Conservation (phyloP, 345 rosid genomes). For the Tarenaya hassleriana region DNA sequence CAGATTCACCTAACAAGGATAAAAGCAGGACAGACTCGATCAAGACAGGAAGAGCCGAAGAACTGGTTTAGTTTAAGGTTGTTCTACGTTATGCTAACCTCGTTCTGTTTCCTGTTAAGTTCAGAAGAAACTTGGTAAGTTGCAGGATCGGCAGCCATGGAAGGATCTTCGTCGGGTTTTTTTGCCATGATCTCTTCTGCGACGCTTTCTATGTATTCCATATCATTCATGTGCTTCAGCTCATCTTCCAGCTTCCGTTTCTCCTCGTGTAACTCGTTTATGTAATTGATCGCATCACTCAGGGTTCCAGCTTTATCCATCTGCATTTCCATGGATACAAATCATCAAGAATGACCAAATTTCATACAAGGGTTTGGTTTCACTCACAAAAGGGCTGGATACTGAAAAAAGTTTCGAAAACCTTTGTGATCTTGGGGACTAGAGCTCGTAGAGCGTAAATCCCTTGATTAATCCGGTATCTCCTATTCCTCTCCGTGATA, state of each 20-base stretch:
- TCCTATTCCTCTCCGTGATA: conserved; percentile 69
- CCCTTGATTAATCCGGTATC: conserved; percentile 49
- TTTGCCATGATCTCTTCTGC: conserved; percentile 17
- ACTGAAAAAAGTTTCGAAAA: conserved; percentile 21
- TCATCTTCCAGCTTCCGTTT: conserved; percentile 51
- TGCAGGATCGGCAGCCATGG: conserved; percentile 6
- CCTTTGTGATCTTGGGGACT: conserved; percentile 87
- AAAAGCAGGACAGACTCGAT: neutral
- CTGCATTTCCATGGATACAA: conserved; percentile 26
- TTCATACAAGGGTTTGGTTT: neutral
- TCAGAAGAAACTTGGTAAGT: conserved; percentile 14
- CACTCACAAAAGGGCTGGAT: neutral
- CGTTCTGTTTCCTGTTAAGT: conserved; percentile 16
- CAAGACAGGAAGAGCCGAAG: neutral
- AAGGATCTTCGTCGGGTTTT: conserved; percentile 16
- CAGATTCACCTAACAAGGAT: conserved; percentile 36
- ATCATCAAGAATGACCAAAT: neutral
- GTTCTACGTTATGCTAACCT: conserved; percentile 9
- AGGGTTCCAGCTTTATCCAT: conserved; percentile 67
- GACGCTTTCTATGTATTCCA: conserved; percentile 25
- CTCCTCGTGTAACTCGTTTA: conserved; percentile 44
- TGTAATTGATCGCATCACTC: conserved; percentile 71
- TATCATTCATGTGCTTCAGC: conserved; percentile 44
- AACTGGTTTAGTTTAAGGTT: neutral
- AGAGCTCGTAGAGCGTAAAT: conserved; percentile 50